These are phyloP conservation scores for Erucastrum elatum DNA, from an alignment of 345 rosid species.

Conservation along the genomic window DNA sequence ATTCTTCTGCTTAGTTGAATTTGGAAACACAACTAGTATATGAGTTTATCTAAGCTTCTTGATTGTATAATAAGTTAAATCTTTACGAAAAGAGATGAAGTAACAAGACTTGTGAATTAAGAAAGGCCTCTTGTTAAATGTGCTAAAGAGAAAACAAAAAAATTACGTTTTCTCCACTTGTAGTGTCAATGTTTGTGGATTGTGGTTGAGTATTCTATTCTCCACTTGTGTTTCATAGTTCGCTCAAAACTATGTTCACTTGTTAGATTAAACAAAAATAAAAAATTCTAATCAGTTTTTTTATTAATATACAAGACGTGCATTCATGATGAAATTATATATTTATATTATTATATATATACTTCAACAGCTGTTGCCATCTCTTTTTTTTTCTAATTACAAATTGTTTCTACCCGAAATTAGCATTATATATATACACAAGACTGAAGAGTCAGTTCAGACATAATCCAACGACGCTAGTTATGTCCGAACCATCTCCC, in stretches of 20 bases:
- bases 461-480: background rate
- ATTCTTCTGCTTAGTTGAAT: background rate
- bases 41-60: background rate
- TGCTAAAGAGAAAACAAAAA: background rate
- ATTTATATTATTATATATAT: background rate
- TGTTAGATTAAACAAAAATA: background rate
- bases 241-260: background rate
- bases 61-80: background rate
- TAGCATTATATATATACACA: conserved; percentile 11
- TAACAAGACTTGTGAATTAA: background rate
- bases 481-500: conserved; percentile 21
- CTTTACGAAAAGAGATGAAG: background rate
- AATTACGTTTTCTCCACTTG: conserved; percentile 13
- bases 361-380: background rate
- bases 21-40: background rate
- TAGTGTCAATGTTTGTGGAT: background rate
- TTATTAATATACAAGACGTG: background rate
- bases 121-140: background rate
- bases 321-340: background rate
- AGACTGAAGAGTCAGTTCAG: background rate
- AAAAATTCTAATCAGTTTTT: background rate
- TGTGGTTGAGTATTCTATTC: background rate
- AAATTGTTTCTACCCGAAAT: background rate
- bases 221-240: background rate
- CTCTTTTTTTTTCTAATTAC: background rate